Evolutionary conservation across 768 basidiomycete genomes (phyloP), one percentile per base, ranked within the genome.

Genomic region (Lactifluus rugatus): DNA sequence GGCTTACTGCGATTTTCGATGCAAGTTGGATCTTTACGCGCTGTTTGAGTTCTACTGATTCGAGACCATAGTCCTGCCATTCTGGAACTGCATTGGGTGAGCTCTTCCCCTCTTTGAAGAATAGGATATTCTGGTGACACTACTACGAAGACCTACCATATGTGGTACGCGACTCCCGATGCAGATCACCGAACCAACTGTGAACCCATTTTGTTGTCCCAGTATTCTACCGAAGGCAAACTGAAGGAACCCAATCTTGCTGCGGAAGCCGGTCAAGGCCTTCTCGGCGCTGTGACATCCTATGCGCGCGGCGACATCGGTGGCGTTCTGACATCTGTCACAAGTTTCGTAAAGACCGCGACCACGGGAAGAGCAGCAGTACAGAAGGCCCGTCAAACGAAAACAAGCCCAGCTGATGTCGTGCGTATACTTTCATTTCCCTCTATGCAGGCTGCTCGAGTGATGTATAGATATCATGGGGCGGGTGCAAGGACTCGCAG

Each of bases 151-250:
- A 75, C 63, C 65, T 74, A 14, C 74, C 73, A 2, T 74, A 73
- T 61, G 67, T 74, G 52, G 62, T 64, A 26, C 37, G 60, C 37
- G 26, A 31, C 32, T 8, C 17, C 36, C 14, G 32, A 36, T 9
- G 32, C 10, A 17, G 36, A 42, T 14, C 14, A 60, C 14, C 19
- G 21, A 28, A 16, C 14, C 41, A 25, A 13, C 26, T 28, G 3
- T 56, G 14, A 25, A n/a, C 11, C 14, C 21, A 42, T 44, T 28
- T 42, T 17, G 34, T 23, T 2, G 34, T 42, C 16, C 11, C 54
- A 89, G 83, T 97, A 97, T 72, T 92, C 92, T 21, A 95, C 93
- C 7, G 92, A 97, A 73, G 93, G 93, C 49, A 93, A 90, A 68
- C 73, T 97, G 68, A 96, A 97, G 70, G 93, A 96, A 68, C 93